Base-by-base conservation (phyloP, 305 asterid genomes). In the Fraxinus paxiana region DNA sequence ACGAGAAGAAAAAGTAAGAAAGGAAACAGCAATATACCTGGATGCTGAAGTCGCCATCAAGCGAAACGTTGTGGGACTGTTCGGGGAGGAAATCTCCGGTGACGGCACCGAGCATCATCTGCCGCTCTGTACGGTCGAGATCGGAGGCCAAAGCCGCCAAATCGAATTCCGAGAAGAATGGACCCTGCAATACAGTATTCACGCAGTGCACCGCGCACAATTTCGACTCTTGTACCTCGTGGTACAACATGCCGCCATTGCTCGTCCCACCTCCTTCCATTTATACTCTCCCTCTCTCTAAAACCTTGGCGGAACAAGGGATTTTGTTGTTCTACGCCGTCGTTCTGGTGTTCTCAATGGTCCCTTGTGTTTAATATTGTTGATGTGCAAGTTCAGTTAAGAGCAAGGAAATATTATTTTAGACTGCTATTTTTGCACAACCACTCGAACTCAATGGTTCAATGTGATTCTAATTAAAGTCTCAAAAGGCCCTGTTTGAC, bases 141-240 rank as follows among this genome's bases (percentile, higher is more conserved):
- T 94, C 99, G 80, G 99, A 92, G 10, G 99, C 99, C 51, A 96
- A 59, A 0, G 99, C 98, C 33, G 97, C 99, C 87, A 96, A 94
- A 92, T 96, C 99, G 87, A 96, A 89, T 89, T 96, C 99, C 69
- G 99, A 92, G 87, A 96, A 92, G 59, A 92, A 92, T 0, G 97
- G 97, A 2, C 99, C 98, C 82, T 96, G 99, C 92, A 96, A 82
- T 78, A 91, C 59, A 10, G 59, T 48, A 90, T 93, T 94, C 28
- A 93, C 97, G 89, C 98, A 94, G 85, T 94, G 97, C 82, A 94
- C 94, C 4, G 97, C 98, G 87, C 98, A 94, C 15, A 94, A 94
- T 93, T 93, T 93, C 82, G 97, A 93, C 87, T 93, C 98, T 83
- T 94, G 98, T 86, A 94, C 97, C 92, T 94, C 98, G 77, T 94